A percentile compares a stretch with the other conserved stretches of the same genome.
Conservation (phyloP, 306 rosid genomes). For the Neltuma alba region DNA sequence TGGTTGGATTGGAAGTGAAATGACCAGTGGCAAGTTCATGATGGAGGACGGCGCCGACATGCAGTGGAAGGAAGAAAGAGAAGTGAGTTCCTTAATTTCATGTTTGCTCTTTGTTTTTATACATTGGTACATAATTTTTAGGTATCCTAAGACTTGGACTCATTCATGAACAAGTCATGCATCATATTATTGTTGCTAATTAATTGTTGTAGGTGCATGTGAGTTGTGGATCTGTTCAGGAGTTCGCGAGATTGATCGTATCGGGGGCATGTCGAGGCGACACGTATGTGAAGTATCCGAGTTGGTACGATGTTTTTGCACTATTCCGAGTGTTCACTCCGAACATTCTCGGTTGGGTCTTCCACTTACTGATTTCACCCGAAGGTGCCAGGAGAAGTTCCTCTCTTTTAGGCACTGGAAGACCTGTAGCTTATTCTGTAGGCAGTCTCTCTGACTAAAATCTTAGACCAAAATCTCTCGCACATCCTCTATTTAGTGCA, state of each 20-base stretch:
- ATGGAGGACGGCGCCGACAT: conserved; percentile 84
- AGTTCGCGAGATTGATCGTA: conserved; percentile 76
- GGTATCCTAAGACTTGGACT: too few relatives aligned
- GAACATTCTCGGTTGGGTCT: conserved; percentile 68
- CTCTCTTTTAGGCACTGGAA: conserved; percentile 70
- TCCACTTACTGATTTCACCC: conserved; percentile 57
- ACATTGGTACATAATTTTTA: too few relatives aligned
- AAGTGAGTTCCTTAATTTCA: conserved; percentile 40
- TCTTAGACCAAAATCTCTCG: background rate
- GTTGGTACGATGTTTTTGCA: conserved; percentile 81
- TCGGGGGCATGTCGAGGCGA: conserved; percentile 80
- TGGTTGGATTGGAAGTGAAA: conserved; percentile 83
- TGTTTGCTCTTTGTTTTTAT: background rate
- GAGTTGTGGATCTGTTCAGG: conserved; percentile 63
- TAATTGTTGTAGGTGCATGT: conserved; percentile 49
- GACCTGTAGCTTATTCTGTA: conserved; percentile 48
- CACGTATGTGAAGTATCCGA: conserved; percentile 69
- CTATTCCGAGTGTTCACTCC: conserved; percentile 76
- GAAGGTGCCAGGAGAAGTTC: conserved; percentile 51
- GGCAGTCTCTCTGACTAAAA: conserved; percentile 48
- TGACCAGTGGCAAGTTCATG: conserved; percentile 85
- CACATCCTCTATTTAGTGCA: too few relatives aligned
- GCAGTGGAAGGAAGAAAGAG: conserved; percentile 96
- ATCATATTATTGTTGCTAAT: background rate
- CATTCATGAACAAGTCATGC: background rate